These are phyloP conservation scores for Eucalyptus albens DNA, from an alignment of 345 rosid genomes.

Conservation along the genomic window DNA sequence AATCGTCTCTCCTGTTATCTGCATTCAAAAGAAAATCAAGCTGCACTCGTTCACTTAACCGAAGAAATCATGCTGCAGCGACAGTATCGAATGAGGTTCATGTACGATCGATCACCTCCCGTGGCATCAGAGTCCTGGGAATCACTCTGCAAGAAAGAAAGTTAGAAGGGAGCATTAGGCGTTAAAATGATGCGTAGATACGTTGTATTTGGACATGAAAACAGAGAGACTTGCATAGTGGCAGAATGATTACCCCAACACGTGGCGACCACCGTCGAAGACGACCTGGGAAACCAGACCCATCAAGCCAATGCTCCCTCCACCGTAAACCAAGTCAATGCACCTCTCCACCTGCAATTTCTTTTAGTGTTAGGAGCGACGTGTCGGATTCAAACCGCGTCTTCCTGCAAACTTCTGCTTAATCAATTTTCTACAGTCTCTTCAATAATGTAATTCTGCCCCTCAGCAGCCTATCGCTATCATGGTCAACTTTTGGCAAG, in stretches of 20 bases:
- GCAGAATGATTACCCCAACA: slow-evolving; percentile 28
- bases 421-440: background rate
- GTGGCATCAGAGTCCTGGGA: slow-evolving; percentile 51
- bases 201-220: background rate
- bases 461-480: background rate
- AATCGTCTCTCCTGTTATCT: slow-evolving; percentile 58
- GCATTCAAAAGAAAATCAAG: background rate
- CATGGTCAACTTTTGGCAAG: background rate
- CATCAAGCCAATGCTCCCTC: slow-evolving; percentile 77
- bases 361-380: background rate
- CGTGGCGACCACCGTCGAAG: slow-evolving; percentile 69
- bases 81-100: background rate
- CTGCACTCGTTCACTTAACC: background rate
- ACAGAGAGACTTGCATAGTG: background rate
- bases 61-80: background rate
- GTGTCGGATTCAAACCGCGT: background rate
- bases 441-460: background rate
- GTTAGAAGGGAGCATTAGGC: background rate
- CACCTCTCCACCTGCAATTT: slow-evolving; percentile 47
- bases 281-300: slow-evolving; percentile 64
- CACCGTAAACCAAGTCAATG: slow-evolving; percentile 76
- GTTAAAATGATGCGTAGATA: background rate
- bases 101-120: slow-evolving; percentile 25
- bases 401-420: background rate
- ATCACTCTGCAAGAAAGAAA: slow-evolving; percentile 21